Conservation (phyloP, 352 stramenopile genomes). For the Phytophthora cactorum region DNA sequence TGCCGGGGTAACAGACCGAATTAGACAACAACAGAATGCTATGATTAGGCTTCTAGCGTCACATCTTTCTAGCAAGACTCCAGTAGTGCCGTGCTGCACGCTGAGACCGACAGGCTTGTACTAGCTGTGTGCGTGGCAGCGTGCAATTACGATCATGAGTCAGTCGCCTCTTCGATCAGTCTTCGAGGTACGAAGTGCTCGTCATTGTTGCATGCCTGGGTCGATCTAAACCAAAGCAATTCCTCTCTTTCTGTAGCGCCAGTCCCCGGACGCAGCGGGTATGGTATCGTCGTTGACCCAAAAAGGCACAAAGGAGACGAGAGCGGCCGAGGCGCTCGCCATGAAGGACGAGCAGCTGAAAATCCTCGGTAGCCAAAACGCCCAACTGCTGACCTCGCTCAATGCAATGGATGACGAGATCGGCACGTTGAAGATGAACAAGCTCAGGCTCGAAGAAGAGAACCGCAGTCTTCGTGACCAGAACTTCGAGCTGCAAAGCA, state of each 20-base stretch:
- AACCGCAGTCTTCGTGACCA: constrained; percentile 91
- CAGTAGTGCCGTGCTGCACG: not conserved
- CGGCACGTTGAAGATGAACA: constrained; percentile 59
- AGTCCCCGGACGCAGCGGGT: constrained; percentile 32
- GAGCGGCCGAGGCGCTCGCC: constrained; percentile 90
- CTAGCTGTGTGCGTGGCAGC: not conserved
- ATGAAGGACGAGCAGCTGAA: constrained; percentile 97
- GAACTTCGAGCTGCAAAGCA: constrained; percentile 94
- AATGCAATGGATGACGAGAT: constrained; percentile 90
- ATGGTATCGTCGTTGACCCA: constrained; percentile 54
- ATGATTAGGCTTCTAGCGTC: constrained; percentile 25
- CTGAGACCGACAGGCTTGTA: not conserved
- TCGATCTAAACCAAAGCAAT: not conserved
- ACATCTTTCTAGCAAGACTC: not conserved
- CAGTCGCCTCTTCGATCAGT: constrained; percentile 25
- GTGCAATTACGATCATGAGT: constrained; percentile 22
- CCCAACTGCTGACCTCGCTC: constrained; percentile 84
- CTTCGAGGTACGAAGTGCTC: constrained; percentile 21
- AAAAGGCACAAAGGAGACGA: constrained; percentile 87
- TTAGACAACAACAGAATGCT: constrained; percentile 10
- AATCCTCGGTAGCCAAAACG: constrained; percentile 95
- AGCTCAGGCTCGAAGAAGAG: constrained; percentile 88
- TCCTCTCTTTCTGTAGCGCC: constrained; percentile 14
- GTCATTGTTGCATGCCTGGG: not conserved
- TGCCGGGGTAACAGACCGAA: constrained; percentile 1